These are phyloP conservation scores for Penstemon barbatus DNA, from an alignment of 257 asterid species.

Conservation along the genomic window DNA sequence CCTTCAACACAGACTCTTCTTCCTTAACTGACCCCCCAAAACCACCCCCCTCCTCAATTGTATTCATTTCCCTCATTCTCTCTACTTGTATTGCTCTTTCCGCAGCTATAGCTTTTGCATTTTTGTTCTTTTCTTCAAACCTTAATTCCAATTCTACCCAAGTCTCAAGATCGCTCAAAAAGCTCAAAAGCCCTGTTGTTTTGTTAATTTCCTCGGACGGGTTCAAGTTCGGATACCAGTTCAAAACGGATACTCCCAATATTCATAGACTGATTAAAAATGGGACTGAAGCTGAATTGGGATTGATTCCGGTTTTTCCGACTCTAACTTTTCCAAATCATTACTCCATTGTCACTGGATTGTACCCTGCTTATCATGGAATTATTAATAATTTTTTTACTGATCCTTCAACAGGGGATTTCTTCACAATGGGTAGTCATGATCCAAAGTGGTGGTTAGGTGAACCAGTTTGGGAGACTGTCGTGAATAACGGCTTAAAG, in stretches of 20 bases:
- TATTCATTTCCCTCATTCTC: slow-evolving; percentile 47
- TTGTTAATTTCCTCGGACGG: slow-evolving; percentile 67
- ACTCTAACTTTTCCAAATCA: slow-evolving; percentile 76
- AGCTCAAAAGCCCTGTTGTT: slow-evolving; percentile 61
- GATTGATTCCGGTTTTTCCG: slow-evolving; percentile 78
- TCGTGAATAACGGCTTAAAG: slow-evolving; percentile 54
- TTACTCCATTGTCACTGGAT: slow-evolving; percentile 76
- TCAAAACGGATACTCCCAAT: slow-evolving; percentile 60
- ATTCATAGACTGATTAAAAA: slow-evolving; percentile 47
- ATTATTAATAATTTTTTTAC: slow-evolving; percentile 59
- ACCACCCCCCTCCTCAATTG: slow-evolving; percentile 22
- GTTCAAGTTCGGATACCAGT: slow-evolving; percentile 75
- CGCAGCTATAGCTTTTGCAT: slow-evolving; percentile 54
- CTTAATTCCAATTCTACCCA: slow-evolving; percentile 15
- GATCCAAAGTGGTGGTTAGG: slow-evolving; percentile 87
- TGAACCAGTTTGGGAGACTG: slow-evolving; percentile 81
- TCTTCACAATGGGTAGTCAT: slow-evolving; percentile 57
- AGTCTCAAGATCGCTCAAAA: slow-evolving; percentile 47
- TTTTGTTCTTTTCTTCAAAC: slow-evolving; percentile 37
- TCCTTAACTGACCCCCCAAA: slow-evolving; percentile 26
- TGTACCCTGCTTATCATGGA: slow-evolving; percentile 80
- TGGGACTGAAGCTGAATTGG: slow-evolving; percentile 73
- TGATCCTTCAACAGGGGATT: slow-evolving; percentile 53
- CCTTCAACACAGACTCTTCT: slow-evolving; percentile 40
- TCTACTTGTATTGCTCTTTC: slow-evolving; percentile 52